Conservation (phyloP, 2,329 filamentous ascomycete species). For the Hymenoscyphus fructigenus region DNA sequence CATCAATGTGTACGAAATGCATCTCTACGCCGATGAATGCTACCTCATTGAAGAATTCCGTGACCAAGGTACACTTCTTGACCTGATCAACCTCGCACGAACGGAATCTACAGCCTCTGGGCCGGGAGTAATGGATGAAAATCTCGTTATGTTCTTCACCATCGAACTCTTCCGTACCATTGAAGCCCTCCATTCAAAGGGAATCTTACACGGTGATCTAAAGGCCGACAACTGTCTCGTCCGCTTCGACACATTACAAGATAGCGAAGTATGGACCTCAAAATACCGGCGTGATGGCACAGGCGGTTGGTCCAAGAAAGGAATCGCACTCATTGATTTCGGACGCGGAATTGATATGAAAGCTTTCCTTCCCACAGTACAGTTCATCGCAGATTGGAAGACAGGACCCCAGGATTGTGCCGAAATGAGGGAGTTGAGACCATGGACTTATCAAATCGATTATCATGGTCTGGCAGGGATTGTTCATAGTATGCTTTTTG, state of each 20-base stretch:
- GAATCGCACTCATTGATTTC: constrained; percentile 89
- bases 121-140: constrained; percentile 78
- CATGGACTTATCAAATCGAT: constrained; percentile 98
- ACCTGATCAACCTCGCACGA: constrained; percentile 85
- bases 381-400: constrained; percentile 96
- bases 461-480: constrained; percentile 90
- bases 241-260: constrained; percentile 64
- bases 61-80: constrained; percentile 88
- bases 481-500: constrained; percentile 86
- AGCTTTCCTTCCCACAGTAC: constrained; percentile 71
- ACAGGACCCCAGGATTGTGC: constrained; percentile 83
- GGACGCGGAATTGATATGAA: constrained; percentile 93
- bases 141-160: constrained; percentile 90
- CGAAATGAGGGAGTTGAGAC: constrained; percentile 90
- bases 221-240: constrained; percentile 96
- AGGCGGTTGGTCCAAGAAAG: constrained; percentile 77
- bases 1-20: constrained; percentile 82
- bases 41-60: constrained; percentile 87
- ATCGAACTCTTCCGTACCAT: constrained; percentile 88
- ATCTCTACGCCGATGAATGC: constrained; percentile 85
- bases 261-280: constrained; percentile 49
- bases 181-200: constrained; percentile 77
- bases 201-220: constrained; percentile 86
- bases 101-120: constrained; percentile 57
- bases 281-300: constrained; percentile 73